Base-by-base conservation (phyloP, 1,284 basidiomycete species). In the Trichosporon ovoides region DNA sequence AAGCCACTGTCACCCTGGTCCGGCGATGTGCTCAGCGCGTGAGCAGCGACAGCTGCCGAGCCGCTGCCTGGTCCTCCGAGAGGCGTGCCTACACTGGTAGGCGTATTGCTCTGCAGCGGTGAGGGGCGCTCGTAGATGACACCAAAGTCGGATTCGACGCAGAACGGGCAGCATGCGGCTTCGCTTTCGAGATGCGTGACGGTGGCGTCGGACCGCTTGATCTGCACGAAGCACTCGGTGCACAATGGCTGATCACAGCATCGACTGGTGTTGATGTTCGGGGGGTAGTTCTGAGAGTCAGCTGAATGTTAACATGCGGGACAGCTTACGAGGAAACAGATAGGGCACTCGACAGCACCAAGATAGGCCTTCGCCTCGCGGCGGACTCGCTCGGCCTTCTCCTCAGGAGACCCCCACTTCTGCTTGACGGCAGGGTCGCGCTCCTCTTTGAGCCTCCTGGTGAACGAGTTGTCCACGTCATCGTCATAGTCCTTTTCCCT, bases 211-310 rank as follows among this genome's bases (percentile, higher is more conserved):
- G 84, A 85, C 55, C 95, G 87, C 80, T 98, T 98, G 80, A 98
- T 98, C 79, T 98, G 94, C 16, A 98, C 93, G 72, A 99, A 98
- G 75, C 95, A 99, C 78, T 99, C 95, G 34, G 95, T 97, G 76
- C 95, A 99, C 68, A 99, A 94, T 31, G 91, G 88, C 71, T 99
- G 95, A 80, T 94, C 91, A 75, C 95, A 99, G 78, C 95, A 99
- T 70, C 95, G 85, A 20, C 94, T 96, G 65, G 87, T 87, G 76
- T 98, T 98, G 78, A 98, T 95, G 74, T 95, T 94, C 28, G 88
- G 83, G 33, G 93, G 93, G 73, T 96, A 97, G 77, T 93, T 72
- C 72, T 75, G 58, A 37, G 18, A 11, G 43, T 48, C n/a, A 48
- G 43, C 43, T 22, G 22, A 11, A 16, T 16, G 13, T 31, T n/a